Evolutionary conservation across 2,329 filamentous ascomycete species (phyloP), one percentile per base, ranked within the genome.

Genomic region (Trichoderma semiorbis): DNA sequence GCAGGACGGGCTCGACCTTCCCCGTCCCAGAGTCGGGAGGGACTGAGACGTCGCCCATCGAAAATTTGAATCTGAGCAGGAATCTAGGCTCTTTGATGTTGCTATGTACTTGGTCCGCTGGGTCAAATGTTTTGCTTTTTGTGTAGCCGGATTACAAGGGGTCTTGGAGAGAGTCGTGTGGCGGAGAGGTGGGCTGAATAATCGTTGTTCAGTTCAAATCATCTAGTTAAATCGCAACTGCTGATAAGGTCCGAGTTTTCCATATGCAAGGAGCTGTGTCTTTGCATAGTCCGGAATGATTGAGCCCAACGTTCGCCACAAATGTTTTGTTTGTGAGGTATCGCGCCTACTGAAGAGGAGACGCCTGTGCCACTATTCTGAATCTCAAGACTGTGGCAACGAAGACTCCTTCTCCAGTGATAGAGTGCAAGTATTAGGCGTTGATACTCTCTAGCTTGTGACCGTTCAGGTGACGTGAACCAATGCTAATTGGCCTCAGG

Each of bases 41-140:
- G 70, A 77, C 72, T 72, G 77, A 75, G 75, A 76, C 74, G 77
- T 81, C 80, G 77, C 80, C 79, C 81, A 83, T 82, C 78, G 74
- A 73, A 64, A 73, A 74, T 60, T 26, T 39, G 58, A 64, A 43
- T 53, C 32, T 43, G 36, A 30, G 21, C 30, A 36, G 36, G 36
- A 53, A 57, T 50, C 47, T 53, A 57, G 28, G 43, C 30, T 62
- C 21, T 26, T 62, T 21, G 57, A 14, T 30, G 26, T 30, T 43
- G 67, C 57, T 24, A 18, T 18, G 43, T 69, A 26, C 30, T 69
- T 30, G 57, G 28, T 53, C 39, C 57, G 28, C 57, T 30, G 14
- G 67, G 3, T 21, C n/a, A 39, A 26, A 8, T n/a, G 24, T 12
- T 60, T 34, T 36, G 47, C 24, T 58, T 67, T 26, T 26, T 16